phyloP scores from a whole-genome alignment of 2,329 filamentous ascomycete genomes.

The Fonsecaea multimorphosa region DNA sequence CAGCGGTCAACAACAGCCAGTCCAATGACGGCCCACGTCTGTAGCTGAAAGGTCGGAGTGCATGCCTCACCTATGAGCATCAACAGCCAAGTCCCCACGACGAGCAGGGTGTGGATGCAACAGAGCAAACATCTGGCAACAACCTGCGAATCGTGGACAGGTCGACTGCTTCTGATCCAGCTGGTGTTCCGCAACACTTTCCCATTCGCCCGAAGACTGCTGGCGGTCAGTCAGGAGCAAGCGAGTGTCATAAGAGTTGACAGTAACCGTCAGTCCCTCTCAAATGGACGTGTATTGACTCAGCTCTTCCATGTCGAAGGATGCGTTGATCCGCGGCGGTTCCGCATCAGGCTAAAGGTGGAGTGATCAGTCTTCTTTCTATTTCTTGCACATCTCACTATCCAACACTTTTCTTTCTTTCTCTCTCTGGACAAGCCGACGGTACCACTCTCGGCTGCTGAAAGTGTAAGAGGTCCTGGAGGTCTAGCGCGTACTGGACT shows the following conservation, averaged over 20 bases:
- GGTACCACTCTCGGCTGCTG: not conserved
- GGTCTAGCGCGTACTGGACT: not conserved
- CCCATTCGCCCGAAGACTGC: conserved; percentile 3
- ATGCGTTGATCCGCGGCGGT: not conserved
- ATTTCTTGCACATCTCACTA: too few species aligned
- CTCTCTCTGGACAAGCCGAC: not conserved
- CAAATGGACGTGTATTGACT: not conserved
- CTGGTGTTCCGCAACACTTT: not conserved
- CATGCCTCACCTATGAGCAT: not conserved
- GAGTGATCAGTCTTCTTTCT: not conserved
- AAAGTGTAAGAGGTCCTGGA: not conserved
- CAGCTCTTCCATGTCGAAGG: not conserved
- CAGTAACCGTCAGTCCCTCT: not conserved
- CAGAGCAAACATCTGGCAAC: not conserved
- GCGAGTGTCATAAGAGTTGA: not conserved
- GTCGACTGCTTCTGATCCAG: not conserved
- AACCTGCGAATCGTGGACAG: not conserved
- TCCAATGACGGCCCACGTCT: not conserved
- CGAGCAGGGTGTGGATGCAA: not conserved
- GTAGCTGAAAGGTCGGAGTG: not conserved
- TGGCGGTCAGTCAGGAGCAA: not conserved
- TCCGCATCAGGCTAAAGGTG: not conserved
- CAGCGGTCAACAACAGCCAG: not conserved
- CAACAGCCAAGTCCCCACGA: not conserved
- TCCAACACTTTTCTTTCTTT: not conserved